A percentile compares a stretch with the other conserved stretches of the same genome.
Conservation (phyloP, 768 basidiomycete genomes). For the Mycena indigotica region DNA sequence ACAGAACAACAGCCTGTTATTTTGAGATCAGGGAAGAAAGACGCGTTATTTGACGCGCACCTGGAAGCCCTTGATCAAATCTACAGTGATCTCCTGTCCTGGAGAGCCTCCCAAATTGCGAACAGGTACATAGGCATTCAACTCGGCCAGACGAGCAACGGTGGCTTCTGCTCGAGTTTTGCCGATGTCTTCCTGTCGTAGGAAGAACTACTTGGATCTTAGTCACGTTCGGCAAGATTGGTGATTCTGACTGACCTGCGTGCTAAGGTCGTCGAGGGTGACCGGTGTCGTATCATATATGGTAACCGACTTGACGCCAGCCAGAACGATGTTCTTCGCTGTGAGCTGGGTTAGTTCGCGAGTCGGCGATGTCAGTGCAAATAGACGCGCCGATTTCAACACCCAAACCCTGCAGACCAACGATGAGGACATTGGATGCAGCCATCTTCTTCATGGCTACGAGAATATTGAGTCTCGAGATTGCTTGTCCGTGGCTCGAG, state of each 20-base stretch:
- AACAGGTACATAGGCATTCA: slow-evolving; percentile 96
- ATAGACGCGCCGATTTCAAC: slow-evolving; percentile 80
- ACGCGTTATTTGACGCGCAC: slow-evolving; percentile 42
- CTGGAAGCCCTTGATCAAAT: slow-evolving; percentile 87
- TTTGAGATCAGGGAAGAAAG: slow-evolving; percentile 6
- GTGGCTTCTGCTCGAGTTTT: slow-evolving; percentile 86
- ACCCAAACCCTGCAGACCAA: slow-evolving; percentile 89
- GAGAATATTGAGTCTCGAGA: slow-evolving; percentile 3
- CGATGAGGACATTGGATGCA: slow-evolving; percentile 88
- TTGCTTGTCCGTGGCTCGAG: not conserved
- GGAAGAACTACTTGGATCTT: slow-evolving; percentile 75
- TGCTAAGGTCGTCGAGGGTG: slow-evolving; percentile 85
- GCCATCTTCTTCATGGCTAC: slow-evolving; percentile 99
- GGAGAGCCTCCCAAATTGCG: slow-evolving; percentile 76
- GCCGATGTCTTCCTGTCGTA: slow-evolving; percentile 84
- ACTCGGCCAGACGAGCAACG: slow-evolving; percentile 85
- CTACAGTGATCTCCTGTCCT: slow-evolving; percentile 77
- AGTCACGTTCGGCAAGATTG: slow-evolving; percentile 3
- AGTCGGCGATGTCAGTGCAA: slow-evolving; percentile 7
- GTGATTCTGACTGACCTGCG: slow-evolving; percentile 65
- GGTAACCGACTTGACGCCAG: slow-evolving; percentile 97
- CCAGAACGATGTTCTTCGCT: slow-evolving; percentile 95
- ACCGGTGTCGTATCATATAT: slow-evolving; percentile 93
- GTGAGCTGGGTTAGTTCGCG: slow-evolving; percentile 4
- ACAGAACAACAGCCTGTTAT: slow-evolving; percentile 83